Conservation (phyloP, 2,329 filamentous ascomycete genomes). For the Trichoderma koningii region DNA sequence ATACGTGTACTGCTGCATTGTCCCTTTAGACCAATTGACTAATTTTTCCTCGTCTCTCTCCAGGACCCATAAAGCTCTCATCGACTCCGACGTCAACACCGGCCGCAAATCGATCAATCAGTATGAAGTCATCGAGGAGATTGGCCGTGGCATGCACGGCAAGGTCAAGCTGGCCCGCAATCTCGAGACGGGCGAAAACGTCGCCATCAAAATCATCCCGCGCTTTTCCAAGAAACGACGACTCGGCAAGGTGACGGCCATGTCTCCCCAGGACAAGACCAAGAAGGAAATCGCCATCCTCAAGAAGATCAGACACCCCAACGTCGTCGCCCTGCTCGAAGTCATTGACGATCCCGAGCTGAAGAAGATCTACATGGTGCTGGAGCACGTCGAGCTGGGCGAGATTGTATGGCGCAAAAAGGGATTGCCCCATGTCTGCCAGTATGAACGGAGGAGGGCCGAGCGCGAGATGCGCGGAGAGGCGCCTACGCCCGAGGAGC, state of each 20-base stretch:
- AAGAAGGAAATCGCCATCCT: slow-evolving; percentile 97
- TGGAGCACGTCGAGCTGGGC: slow-evolving; percentile 91
- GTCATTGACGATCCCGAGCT: slow-evolving; percentile 96
- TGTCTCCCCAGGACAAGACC: slow-evolving; percentile 72
- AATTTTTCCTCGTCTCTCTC: neutral
- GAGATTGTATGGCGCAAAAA: slow-evolving; percentile 94
- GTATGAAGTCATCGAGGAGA: slow-evolving; percentile 95
- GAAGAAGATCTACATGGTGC: slow-evolving; percentile 97
- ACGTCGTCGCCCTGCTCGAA: slow-evolving; percentile 91
- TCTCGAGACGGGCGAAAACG: slow-evolving; percentile 71
- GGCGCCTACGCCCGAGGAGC: slow-evolving; percentile 59
- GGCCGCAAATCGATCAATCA: slow-evolving; percentile 97
- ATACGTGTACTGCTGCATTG: neutral
- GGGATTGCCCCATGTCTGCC: slow-evolving; percentile 78
- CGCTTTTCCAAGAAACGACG: slow-evolving; percentile 91
- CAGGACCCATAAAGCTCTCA: slow-evolving; percentile 85
- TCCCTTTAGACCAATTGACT: neutral
- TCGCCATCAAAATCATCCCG: slow-evolving; percentile 98
- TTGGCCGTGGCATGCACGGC: slow-evolving; percentile 92
- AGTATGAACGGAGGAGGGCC: slow-evolving; percentile 78
- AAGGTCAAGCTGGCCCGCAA: slow-evolving; percentile 96
- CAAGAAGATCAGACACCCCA: slow-evolving; percentile 97
- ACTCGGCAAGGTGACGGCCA: slow-evolving; percentile 75
- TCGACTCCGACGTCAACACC: slow-evolving; percentile 84
- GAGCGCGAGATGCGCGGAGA: slow-evolving; percentile 69